Percentiles rank a stretch among this genome's conserved stretches.
Evolutionary conservation across 331 rosid genomes (phyloP).

Genomic region (Stylosanthes scabra): DNA sequence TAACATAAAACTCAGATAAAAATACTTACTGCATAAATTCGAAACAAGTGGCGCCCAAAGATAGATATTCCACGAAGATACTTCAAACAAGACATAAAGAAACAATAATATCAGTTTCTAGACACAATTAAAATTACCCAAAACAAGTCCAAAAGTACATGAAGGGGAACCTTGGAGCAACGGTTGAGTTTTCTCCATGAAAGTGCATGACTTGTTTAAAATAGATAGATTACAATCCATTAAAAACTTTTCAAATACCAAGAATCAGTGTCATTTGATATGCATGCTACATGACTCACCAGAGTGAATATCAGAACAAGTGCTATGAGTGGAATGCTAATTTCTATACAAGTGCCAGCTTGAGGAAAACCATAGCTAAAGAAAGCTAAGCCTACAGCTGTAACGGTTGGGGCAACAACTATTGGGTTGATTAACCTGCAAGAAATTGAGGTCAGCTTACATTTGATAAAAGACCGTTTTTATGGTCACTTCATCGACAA

Average conservation of each 20-base stretch:
- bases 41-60: constrained; percentile 74
- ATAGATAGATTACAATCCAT: not conserved
- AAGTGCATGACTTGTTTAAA: too few relatives aligned
- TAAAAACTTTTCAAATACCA: not conserved
- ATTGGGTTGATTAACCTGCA: constrained; percentile 89
- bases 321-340: constrained; percentile 81
- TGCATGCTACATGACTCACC: constrained; percentile 51
- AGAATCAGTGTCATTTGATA: constrained; percentile 11
- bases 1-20: constrained; percentile 25
- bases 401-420: constrained; percentile 97
- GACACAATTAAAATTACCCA: constrained; percentile 35
- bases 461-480: constrained; percentile 18
- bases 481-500: constrained; percentile 24
- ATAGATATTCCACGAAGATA: constrained; percentile 90
- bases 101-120: constrained; percentile 25
- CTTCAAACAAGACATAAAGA: constrained; percentile 50
- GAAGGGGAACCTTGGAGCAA: too few relatives aligned
- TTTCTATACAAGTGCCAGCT: constrained; percentile 92
- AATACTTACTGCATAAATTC: constrained; percentile 84
- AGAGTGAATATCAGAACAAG: constrained; percentile 79
- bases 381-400: constrained; percentile 94
- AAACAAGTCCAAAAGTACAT: constrained; percentile 16
- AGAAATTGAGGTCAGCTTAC: constrained; percentile 23
- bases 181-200: too few relatives aligned
- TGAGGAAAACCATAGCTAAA: constrained; percentile 98